Conservation (phyloP, 1,284 basidiomycete species). For the Ganoderma resinaceum region DNA sequence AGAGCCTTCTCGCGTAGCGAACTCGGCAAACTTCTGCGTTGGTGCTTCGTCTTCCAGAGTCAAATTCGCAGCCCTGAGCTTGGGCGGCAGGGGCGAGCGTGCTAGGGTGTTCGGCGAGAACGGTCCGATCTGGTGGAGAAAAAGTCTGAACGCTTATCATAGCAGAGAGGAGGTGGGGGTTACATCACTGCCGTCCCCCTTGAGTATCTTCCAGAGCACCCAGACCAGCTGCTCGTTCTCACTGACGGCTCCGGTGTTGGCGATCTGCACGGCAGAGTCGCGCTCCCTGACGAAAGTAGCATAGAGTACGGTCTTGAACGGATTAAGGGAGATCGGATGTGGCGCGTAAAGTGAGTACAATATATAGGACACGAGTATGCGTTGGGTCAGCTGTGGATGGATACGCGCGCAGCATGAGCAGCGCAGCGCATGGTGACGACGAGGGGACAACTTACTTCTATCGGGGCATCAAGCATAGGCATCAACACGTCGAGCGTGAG, state of each 20-base stretch:
- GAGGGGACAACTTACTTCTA: conserved; percentile 36
- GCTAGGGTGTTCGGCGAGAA: conserved; percentile 77
- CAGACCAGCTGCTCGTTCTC: conserved; percentile 80
- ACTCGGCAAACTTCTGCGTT: conserved; percentile 48
- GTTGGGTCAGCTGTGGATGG: conserved; percentile 60
- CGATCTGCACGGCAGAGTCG: conserved; percentile 58
- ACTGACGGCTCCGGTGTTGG: conserved; percentile 57
- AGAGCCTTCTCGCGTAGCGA: conserved; percentile 7
- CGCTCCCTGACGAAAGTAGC: conserved; percentile 70
- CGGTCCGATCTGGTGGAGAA: conserved; percentile 65
- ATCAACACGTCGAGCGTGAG: conserved; percentile 79
- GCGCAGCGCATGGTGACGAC: conserved; percentile 2
- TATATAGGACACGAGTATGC: conserved; percentile 78
- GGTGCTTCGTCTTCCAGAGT: conserved; percentile 65
- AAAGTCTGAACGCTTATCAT: conserved; percentile 4
- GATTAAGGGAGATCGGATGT: conserved; percentile 77
- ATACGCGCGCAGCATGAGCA: conserved; percentile 17
- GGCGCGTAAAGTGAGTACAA: conserved; percentile 78
- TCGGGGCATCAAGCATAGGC: conserved; percentile 64
- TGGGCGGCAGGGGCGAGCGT: conserved; percentile 70
- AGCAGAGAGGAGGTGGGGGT: conserved; percentile 34
- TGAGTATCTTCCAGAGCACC: conserved; percentile 84
- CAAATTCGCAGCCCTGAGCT: conserved; percentile 72
- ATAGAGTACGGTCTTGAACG: conserved; percentile 74
- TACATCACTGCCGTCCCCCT: conserved; percentile 80